phyloP scores from a whole-genome alignment of 2,329 filamentous ascomycete genomes.

The Cryphonectria naterciae region DNA sequence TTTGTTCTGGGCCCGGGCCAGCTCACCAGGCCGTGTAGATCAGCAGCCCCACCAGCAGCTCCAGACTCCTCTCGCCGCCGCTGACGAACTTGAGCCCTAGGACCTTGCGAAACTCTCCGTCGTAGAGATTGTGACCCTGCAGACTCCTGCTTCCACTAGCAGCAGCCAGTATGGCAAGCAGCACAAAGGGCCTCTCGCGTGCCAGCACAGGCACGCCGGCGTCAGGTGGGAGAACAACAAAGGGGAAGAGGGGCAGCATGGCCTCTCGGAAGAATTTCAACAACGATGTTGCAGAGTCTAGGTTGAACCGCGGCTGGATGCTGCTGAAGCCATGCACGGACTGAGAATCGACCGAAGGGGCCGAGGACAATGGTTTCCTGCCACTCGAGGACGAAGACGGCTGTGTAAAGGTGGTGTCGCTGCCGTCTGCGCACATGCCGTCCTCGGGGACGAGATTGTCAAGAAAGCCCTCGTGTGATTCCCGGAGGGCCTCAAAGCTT shows the following conservation, averaged over 20 bases:
- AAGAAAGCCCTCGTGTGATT: constrained; percentile 47
- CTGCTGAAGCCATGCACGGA: constrained; percentile 40
- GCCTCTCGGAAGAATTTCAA: constrained; percentile 46
- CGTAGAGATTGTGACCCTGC: constrained; percentile 58
- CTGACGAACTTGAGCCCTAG: constrained; percentile 61
- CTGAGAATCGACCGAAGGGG: constrained; percentile 37
- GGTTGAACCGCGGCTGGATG: constrained; percentile 58
- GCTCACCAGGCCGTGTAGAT: constrained; percentile 61
- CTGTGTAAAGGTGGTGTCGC: constrained; percentile 15
- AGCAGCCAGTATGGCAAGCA: constrained; percentile 58
- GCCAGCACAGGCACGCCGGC: constrained; percentile 50
- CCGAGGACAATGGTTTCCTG: constrained; percentile 34
- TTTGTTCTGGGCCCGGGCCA: no score
- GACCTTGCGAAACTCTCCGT: constrained; percentile 61
- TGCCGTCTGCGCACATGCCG: constrained; percentile 26
- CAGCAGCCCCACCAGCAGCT: constrained; percentile 60
- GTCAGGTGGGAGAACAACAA: constrained; percentile 45
- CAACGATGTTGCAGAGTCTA: constrained; percentile 54
- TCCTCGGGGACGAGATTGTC: constrained; percentile 37
- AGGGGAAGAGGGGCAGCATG: constrained; percentile 51
- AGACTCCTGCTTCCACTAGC: constrained; percentile 51
- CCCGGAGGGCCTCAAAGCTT: constrained; percentile 48
- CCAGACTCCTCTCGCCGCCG: constrained; percentile 59
- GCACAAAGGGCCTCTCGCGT: constrained; percentile 53
- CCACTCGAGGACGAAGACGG: constrained; percentile 29